Base-by-base conservation (phyloP, 495 filamentous ascomycete genomes). In the Lasiosphaeriaceae sp. region DNA sequence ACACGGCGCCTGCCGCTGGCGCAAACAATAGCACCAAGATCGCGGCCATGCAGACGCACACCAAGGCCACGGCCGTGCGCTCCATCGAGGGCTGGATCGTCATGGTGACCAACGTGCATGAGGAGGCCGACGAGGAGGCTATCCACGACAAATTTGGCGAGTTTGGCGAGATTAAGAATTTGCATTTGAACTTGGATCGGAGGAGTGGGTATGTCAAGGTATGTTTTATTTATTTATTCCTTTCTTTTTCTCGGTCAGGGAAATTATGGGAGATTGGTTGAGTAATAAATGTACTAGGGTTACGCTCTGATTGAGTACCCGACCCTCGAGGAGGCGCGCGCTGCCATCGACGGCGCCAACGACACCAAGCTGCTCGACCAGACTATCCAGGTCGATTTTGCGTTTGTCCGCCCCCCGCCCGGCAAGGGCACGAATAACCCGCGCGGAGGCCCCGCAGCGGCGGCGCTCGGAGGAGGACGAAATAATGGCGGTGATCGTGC, bases 21-120 rank as follows among this genome's bases (percentile, higher is more conserved):
- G 22, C 52, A 22, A 60, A 47, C 60, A 46, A n/a, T 56, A 44
- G 52, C 48, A 80, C 80, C 58, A 85, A 85, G 64, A 77, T 80
- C 64, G 74, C 79, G 60, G 80, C 80, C 66, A 86, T 86, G 76
- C 85, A 87, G 68, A 96, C 93, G 47, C 78, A 83, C 57, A 77
- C 83, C 52, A 89, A 88, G 58, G 90, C 93, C 24, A 90, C 89
- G 6, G 95, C 93, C 14, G 95, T 99, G 51, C 90, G 95, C 71
- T 96, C 90, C 59, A 97, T 99, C 70, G 95, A 99, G 71, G 95
- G 95, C 61, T 99, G 95, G 95, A 97, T 99, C 73, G 80, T 99
- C 60, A 87, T 97, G 56, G 92, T 87, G 57, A 96, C 92, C 19
- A 97, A 97, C 71, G 90, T 97, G 41, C 94, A 99, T 72, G 95